Conservation (phyloP, 805 yeast species). For the Jamesozyma gamospora region DNA sequence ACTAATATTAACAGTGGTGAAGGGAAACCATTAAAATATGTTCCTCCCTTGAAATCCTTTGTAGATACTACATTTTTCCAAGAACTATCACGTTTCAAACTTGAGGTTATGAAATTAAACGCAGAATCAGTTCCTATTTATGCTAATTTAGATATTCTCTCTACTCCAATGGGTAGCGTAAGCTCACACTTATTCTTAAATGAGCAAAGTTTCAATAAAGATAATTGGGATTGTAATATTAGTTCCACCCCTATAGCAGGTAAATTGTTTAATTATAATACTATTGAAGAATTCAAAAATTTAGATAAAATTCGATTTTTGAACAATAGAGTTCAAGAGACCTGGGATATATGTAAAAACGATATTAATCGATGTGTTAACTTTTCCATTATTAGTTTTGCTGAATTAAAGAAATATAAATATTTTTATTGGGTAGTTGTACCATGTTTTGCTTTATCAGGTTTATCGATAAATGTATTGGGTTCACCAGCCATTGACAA, state of each 20-base stretch:
- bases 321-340: conserved; percentile 31
- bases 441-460: conserved; percentile 43
- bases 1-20: no score
- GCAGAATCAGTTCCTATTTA: conserved; percentile 20
- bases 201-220: conserved; percentile 27
- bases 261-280: conserved; percentile 53
- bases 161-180: conserved; percentile 9
- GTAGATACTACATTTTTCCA: conserved; percentile 85
- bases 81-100: conserved; percentile 58
- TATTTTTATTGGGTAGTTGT: conserved; percentile 86
- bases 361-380: conserved; percentile 20
- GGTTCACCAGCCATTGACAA: not conserved
- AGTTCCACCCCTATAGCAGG: conserved; percentile 28
- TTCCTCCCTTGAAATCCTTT: conserved; percentile 51
- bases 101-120: conserved; percentile 57
- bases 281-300: conserved; percentile 73
- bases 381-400: conserved; percentile 55
- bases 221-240: conserved; percentile 1
- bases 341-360: conserved; percentile 20
- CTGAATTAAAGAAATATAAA: conserved; percentile 81
- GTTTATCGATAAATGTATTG: conserved; percentile 4
- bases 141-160: conserved; percentile 19
- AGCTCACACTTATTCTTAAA: conserved; percentile 18
- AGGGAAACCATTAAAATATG: conserved; percentile 15
- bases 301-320: conserved; percentile 54